These are phyloP conservation scores for Stygiomarasmius scandens DNA, from an alignment of 1,284 basidiomycete genomes.

Conservation along the genomic window DNA sequence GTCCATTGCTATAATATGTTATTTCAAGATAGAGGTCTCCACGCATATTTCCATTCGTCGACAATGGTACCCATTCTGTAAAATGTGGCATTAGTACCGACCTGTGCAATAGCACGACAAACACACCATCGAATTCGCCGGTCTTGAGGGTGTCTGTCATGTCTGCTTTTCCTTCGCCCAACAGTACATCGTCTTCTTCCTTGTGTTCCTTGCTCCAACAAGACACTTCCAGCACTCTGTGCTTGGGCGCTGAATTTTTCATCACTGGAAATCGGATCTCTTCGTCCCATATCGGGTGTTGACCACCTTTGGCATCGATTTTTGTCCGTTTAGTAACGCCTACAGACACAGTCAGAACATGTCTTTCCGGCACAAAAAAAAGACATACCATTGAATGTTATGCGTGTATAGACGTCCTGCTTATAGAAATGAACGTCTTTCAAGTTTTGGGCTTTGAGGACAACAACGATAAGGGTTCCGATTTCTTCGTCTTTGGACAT, in stretches of 20 bases:
- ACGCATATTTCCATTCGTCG: constrained; percentile 54
- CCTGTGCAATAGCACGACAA: background rate
- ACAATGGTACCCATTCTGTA: constrained; percentile 70
- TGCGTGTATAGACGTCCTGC: constrained; percentile 70
- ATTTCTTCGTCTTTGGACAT: constrained; percentile 39
- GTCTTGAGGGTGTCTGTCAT: constrained; percentile 66
- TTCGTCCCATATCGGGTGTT: constrained; percentile 76
- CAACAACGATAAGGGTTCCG: constrained; percentile 72
- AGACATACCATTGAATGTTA: constrained; percentile 43
- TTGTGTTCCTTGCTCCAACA: constrained; percentile 68
- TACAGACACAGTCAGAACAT: constrained; percentile 20
- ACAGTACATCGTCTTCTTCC: constrained; percentile 58
- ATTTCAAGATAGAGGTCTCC: constrained; percentile 80
- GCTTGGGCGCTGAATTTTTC: constrained; percentile 45
- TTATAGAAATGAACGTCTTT: constrained; percentile 78
- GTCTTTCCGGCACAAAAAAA: background rate
- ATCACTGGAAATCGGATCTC: constrained; percentile 66
- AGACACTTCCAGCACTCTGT: constrained; percentile 60
- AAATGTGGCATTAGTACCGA: background rate
- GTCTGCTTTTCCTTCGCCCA: constrained; percentile 66
- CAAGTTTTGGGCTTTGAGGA: constrained; percentile 74
- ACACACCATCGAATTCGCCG: constrained; percentile 78
- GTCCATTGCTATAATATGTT: constrained; percentile 70
- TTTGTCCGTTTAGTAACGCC: constrained; percentile 58
- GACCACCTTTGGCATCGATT: constrained; percentile 71